Evolutionary conservation across 306 rosid species (phyloP).

Genomic region (Cicer pinnatifidum): DNA sequence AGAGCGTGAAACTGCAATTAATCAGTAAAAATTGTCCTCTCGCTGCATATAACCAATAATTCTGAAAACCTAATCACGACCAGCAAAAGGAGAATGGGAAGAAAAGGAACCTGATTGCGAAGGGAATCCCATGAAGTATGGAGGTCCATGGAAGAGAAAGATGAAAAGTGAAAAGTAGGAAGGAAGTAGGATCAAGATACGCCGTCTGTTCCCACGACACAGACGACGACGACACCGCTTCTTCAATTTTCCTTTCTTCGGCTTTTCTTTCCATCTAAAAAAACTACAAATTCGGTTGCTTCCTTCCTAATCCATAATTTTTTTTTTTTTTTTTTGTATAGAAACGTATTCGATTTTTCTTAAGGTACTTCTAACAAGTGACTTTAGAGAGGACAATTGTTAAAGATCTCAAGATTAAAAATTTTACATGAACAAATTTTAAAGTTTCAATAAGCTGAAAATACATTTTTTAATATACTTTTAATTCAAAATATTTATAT

Average conservation of each 20-base stretch:
- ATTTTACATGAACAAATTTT: too few relatives aligned
- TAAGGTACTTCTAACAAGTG: too few relatives aligned
- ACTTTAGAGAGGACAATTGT: too few relatives aligned
- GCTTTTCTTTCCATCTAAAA: background rate
- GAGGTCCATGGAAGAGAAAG: slow-evolving; percentile 58
- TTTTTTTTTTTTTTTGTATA: too few relatives aligned
- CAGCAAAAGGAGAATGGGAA: slow-evolving; percentile 6
- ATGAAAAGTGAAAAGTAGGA: background rate
- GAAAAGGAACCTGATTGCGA: slow-evolving; percentile 73
- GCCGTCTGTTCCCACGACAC: slow-evolving; percentile 34
- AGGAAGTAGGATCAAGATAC: slow-evolving; percentile 36
- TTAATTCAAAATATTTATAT: too few relatives aligned
- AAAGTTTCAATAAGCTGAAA: too few relatives aligned
- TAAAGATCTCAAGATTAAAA: too few relatives aligned
- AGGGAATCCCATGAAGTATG: slow-evolving; percentile 88
- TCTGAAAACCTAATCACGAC: slow-evolving; percentile 21
- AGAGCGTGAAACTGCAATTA: background rate
- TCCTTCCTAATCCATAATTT: background rate
- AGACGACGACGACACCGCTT: slow-evolving; percentile 29
- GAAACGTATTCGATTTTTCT: too few relatives aligned
- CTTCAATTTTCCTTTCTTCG: background rate
- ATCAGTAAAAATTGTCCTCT: slow-evolving; percentile 8
- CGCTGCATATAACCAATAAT: slow-evolving; percentile 6
- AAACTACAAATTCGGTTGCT: background rate
- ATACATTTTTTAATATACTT: too few relatives aligned